phyloP scores from a whole-genome alignment of 2,329 filamentous ascomycete species.

The Pseudogymnoascus sp. region DNA sequence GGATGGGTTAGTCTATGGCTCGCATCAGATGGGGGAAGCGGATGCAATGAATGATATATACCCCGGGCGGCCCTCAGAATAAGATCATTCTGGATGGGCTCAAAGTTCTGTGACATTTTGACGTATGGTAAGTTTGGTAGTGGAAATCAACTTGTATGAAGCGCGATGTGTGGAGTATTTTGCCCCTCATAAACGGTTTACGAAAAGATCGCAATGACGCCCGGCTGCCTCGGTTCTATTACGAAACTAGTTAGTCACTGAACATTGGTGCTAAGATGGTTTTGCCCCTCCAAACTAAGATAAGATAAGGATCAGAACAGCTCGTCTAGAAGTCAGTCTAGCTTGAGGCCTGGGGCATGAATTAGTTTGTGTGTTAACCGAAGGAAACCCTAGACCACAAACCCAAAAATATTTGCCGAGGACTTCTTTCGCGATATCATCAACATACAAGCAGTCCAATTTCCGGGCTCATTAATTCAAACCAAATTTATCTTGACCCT shows the following conservation, averaged over 20 bases:
- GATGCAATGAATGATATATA: constrained; percentile 29
- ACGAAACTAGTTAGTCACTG: constrained; percentile 3
- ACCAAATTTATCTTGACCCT: constrained; percentile 52
- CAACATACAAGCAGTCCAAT: constrained; percentile 11
- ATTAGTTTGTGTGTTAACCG: constrained; percentile 1
- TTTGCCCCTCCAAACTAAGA: not conserved
- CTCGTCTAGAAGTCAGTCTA: not conserved
- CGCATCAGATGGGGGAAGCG: not conserved
- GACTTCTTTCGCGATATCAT: constrained; percentile 9
- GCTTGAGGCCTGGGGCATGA: not conserved
- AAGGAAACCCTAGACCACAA: constrained; percentile 7
- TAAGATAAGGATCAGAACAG: not conserved
- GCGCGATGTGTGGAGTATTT: not conserved
- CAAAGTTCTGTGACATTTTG: constrained; percentile 61
- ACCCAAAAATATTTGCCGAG: constrained; percentile 9
- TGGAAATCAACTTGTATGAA: constrained; percentile 21
- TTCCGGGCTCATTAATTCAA: constrained; percentile 16
- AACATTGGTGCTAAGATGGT: not conserved
- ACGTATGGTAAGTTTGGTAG: not conserved
- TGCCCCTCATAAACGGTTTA: not conserved
- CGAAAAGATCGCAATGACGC: constrained; percentile 4
- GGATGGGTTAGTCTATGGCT: constrained; percentile 17
- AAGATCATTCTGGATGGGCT: constrained; percentile 85
- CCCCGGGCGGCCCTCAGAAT: constrained; percentile 84
- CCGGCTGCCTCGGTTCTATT: constrained; percentile 1